phyloP scores from a whole-genome alignment of 495 filamentous ascomycete species.

The Lophium mytilinum region DNA sequence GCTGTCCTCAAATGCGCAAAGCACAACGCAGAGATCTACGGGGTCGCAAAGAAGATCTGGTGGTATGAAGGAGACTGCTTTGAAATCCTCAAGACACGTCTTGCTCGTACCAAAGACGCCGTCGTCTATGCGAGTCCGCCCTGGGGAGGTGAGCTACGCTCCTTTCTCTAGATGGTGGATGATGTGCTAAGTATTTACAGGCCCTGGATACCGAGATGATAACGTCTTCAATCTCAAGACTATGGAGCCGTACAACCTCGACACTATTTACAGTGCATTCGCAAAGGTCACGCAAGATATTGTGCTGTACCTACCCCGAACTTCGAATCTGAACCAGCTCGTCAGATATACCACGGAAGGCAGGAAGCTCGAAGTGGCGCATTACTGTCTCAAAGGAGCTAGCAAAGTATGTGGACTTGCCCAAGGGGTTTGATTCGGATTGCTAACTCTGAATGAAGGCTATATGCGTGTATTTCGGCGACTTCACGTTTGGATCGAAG shows the following conservation, averaged over 20 bases:
- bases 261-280: slow-evolving; percentile 53
- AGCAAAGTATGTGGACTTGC: slow-evolving; percentile 58
- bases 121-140: slow-evolving; percentile 86
- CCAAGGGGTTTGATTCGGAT: not conserved
- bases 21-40: slow-evolving; percentile 85
- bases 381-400: slow-evolving; percentile 85
- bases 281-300: slow-evolving; percentile 43
- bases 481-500: slow-evolving; percentile 28
- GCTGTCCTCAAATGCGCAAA: slow-evolving; percentile 75
- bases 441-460: slow-evolving; percentile 26
- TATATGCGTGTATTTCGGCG: slow-evolving; percentile 48
- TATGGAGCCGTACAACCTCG: slow-evolving; percentile 80
- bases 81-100: slow-evolving; percentile 38
- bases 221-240: slow-evolving; percentile 73
- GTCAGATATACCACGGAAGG: slow-evolving; percentile 51
- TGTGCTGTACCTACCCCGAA: slow-evolving; percentile 80
- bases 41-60: slow-evolving; percentile 67
- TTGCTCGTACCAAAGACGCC: slow-evolving; percentile 34
- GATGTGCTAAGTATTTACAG: slow-evolving; percentile 28
- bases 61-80: slow-evolving; percentile 85
- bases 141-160: slow-evolving; percentile 64
- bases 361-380: slow-evolving; percentile 58
- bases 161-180: not conserved
- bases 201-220: slow-evolving; percentile 68
- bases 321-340: slow-evolving; percentile 77